phyloP scores from a whole-genome alignment of 2,329 filamentous ascomycete genomes.

The Penicillium sp. region DNA sequence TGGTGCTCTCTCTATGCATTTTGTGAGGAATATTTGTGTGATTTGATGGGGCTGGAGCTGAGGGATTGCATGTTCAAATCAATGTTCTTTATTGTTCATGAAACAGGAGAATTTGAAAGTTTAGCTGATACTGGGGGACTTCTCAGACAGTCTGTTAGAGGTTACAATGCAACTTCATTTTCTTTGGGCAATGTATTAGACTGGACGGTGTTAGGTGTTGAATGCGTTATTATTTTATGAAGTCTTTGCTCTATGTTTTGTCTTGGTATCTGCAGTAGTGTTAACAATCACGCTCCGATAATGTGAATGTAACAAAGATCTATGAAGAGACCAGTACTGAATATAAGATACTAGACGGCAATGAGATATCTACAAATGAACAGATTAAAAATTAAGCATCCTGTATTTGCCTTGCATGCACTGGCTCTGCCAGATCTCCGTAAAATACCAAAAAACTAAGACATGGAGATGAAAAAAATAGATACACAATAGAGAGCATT shows the following conservation, averaged over 20 bases:
- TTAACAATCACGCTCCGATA: no score
- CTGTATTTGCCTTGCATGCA: constrained; percentile 4
- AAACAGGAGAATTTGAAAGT: not conserved
- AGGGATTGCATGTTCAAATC: not conserved
- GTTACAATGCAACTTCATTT: not conserved
- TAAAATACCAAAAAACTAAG: constrained; percentile 11
- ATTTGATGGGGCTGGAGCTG: not conserved
- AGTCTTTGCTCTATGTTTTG: not conserved
- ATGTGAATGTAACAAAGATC: no score
- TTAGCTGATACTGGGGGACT: not conserved
- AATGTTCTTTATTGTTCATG: not conserved
- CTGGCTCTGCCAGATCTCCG: constrained; percentile 18
- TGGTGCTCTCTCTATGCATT: not conserved
- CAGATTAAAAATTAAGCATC: not conserved
- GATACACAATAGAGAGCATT: constrained; percentile 1
- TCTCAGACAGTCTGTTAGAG: not conserved
- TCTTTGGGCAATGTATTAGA: not conserved
- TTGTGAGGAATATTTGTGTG: not conserved
- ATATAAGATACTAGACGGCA: not conserved
- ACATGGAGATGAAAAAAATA: constrained; percentile 5
- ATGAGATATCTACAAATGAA: not conserved
- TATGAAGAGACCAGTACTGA: not conserved
- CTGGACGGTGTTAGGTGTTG: not conserved
- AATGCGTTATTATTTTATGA: not conserved
- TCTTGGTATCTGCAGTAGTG: not conserved